Evolutionary conservation across 768 basidiomycete species (phyloP).

Genomic region (Tephrocybe rancida): DNA sequence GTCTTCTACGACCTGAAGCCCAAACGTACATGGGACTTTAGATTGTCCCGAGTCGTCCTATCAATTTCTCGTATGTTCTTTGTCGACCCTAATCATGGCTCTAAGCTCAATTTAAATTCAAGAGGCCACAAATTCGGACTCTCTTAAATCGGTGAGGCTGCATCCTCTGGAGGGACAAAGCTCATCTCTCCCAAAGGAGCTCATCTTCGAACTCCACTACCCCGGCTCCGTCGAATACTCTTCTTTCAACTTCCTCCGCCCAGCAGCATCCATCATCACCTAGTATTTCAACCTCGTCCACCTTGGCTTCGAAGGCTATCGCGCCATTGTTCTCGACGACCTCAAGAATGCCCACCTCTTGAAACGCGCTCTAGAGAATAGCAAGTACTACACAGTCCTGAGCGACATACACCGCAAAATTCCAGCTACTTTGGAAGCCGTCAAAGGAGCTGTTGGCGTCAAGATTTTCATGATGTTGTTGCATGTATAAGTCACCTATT

Average conservation of each 20-base stretch:
- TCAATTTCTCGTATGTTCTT: conserved; percentile 52
- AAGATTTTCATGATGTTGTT: too few relatives aligned
- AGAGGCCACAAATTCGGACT: conserved; percentile 70
- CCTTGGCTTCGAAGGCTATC: conserved; percentile 61
- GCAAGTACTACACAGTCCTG: conserved; percentile 52
- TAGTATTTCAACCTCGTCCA: conserved; percentile 69
- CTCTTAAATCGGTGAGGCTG: conserved; percentile 64
- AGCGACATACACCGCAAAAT: conserved; percentile 54
- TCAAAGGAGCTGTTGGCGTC: conserved; percentile 34
- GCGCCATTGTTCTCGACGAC: conserved; percentile 47
- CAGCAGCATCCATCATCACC: conserved; percentile 63
- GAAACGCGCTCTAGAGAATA: conserved; percentile 61
- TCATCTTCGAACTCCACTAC: conserved; percentile 72
- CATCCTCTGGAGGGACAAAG: conserved; percentile 68
- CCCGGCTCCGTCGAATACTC: conserved; percentile 72
- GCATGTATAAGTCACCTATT: too few relatives aligned
- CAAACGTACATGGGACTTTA: conserved; percentile 64
- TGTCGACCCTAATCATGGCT: conserved; percentile 31
- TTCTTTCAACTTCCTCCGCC: conserved; percentile 63
- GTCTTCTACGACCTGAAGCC: conserved; percentile 43
- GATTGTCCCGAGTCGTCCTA: conserved; percentile 60
- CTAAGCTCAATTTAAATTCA: background rate
- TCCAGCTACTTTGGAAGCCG: conserved; percentile 29
- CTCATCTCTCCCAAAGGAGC: conserved; percentile 65
- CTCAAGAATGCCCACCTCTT: conserved; percentile 65